Conservation (phyloP, 352 stramenopile species). For the Globisporangium paddicum region DNA sequence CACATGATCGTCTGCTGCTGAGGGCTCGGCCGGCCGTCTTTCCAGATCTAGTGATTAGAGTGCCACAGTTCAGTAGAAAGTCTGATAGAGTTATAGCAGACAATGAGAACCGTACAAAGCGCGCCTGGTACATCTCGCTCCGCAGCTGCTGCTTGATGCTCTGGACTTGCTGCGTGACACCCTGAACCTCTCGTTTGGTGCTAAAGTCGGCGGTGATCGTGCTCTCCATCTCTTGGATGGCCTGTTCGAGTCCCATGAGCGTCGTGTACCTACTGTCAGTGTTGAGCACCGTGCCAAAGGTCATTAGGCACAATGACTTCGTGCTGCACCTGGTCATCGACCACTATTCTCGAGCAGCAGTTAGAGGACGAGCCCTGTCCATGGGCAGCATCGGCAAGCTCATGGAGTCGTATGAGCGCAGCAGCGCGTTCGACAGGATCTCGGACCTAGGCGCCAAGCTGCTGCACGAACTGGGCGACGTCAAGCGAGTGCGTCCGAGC, state of each 20-base stretch:
- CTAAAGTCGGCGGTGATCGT: constrained; percentile 23
- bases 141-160: constrained; percentile 47
- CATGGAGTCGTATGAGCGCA: constrained; percentile 12
- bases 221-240: constrained; percentile 23
- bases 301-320: constrained; percentile 36
- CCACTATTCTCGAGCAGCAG: constrained; percentile 20
- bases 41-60: constrained; percentile 55
- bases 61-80: neutral
- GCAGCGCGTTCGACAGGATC: constrained; percentile 7
- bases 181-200: constrained; percentile 23
- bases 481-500: constrained; percentile 4
- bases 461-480: constrained; percentile 2
- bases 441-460: constrained; percentile 11
- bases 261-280: constrained; percentile 32
- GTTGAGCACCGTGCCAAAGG: constrained; percentile 26
- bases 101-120: constrained; percentile 42
- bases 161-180: constrained; percentile 31
- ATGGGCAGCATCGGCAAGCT: constrained; percentile 20
- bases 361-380: constrained; percentile 20
- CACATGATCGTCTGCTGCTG: constrained; percentile 64
- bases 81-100: neutral
- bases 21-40: constrained; percentile 37
- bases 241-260: constrained; percentile 17
- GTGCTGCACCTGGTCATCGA: constrained; percentile 42
- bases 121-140: constrained; percentile 69